Conservation (phyloP, 305 asterid species). For the Fraxinus angustifolia region DNA sequence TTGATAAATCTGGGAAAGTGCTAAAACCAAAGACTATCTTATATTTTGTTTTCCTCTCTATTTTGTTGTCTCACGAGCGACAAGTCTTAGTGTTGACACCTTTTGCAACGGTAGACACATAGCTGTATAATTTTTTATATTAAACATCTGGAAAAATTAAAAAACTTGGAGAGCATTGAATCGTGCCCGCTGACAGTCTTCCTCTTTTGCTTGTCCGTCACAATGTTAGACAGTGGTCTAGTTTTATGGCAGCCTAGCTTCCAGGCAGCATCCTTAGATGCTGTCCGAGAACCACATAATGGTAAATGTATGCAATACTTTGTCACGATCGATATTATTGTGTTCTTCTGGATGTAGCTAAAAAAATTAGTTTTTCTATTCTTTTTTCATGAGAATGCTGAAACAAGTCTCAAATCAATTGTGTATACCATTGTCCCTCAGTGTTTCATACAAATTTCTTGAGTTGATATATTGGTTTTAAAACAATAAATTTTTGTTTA, state of each 20-base stretch:
- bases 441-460: neutral
- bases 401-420: neutral
- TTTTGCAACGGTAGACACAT: neutral
- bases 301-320: neutral
- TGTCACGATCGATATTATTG: neutral
- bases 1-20: neutral
- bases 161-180: neutral
- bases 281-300: neutral
- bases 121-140: neutral
- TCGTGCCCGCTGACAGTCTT: neutral
- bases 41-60: neutral
- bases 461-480: neutral
- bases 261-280: neutral
- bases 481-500: neutral
- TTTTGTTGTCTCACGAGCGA: neutral
- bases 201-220: neutral
- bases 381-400: neutral
- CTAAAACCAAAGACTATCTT: neutral
- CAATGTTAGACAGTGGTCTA: neutral
- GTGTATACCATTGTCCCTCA: neutral
- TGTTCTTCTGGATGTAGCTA: neutral
- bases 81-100: neutral
- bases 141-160: neutral
- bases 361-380: neutral
- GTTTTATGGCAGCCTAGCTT: neutral